Evolutionary conservation across 495 filamentous ascomycete species (phyloP), one percentile per base, ranked within the genome.

Genomic region (Venustampulla echinocandica): DNA sequence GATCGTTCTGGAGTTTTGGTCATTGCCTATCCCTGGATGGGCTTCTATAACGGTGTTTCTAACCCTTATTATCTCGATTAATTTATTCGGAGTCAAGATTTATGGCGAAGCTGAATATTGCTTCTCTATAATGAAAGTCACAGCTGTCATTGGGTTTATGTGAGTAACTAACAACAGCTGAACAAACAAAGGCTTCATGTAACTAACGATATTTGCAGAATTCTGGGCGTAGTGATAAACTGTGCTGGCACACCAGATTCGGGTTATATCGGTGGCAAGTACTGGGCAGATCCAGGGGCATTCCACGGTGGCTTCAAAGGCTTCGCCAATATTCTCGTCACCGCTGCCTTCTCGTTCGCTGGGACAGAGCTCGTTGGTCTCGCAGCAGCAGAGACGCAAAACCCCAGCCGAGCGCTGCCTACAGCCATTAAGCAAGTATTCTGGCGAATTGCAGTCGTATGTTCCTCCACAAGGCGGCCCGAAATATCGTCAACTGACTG

Each of bases 261-360:
- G 25, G 79, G 52, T 41, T 33, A 57, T 46, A 85, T 60, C 37
- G 69, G 75, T 24, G 64, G 64, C 9, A 58, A 60, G 23, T 72
- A 70, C 55, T 79, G 73, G 69, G 49, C 64, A 34, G 63, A 75
- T 33, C 75, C 73, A 5, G 90, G 90, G 67, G 43, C 87, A 84
- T 20, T 95, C 93, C 64, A 89, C 67, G 77, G 93, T 61, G 89
- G 90, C 28, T 95, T 95, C 75, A 92, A 94, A 61, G 90, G 90
- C 33, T 74, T 97, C 20, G 95, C 89, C 73, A 85, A 81, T 56
- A 85, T 94, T 50, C 90, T 97, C 51, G 86, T 95, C 52, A 92
- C 85, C 14, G 88, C 90, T 1, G 87, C 89, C 19, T 95, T 96
- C 57, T 81, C 90, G 46, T 97, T 94, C 53, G 77, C 88, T 2